These are phyloP conservation scores for Alternaria rosae DNA, from an alignment of 2,329 filamentous ascomycete genomes.

Conservation along the genomic window DNA sequence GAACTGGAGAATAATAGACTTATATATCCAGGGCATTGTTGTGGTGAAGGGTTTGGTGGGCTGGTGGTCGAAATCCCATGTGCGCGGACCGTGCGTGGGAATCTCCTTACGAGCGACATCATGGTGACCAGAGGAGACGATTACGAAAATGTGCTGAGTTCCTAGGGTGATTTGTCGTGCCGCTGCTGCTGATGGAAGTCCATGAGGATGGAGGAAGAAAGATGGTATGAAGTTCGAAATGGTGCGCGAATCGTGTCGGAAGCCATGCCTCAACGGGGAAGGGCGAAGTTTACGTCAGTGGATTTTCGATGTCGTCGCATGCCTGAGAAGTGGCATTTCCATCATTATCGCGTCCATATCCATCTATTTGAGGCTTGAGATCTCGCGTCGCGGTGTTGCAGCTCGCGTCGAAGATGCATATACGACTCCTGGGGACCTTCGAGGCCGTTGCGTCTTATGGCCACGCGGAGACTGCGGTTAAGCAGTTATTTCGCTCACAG, in stretches of 20 bases:
- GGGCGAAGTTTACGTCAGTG: not conserved
- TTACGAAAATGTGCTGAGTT: not conserved
- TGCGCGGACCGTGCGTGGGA: not conserved
- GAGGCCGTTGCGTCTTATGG: not conserved
- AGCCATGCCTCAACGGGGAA: conserved; percentile 10
- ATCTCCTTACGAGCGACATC: not conserved
- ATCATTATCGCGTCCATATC: not conserved
- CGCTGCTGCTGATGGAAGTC: not conserved
- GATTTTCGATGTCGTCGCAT: not conserved
- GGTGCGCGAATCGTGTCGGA: not conserved
- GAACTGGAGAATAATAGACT: not conserved
- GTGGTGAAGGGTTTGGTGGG: not conserved
- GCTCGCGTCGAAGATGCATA: no score
- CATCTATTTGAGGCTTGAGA: not conserved
- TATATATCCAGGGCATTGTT: not conserved
- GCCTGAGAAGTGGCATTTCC: not conserved
- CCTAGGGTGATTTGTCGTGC: not conserved
- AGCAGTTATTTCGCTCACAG: not conserved
- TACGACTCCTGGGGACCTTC: not conserved
- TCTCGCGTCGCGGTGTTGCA: not conserved
- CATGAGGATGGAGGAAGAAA: not conserved
- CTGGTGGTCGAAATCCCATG: not conserved
- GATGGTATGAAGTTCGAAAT: conserved; percentile 2
- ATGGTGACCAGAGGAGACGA: not conserved
- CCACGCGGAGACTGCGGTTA: not conserved